These are phyloP conservation scores for Starmerella apis DNA, from an alignment of 805 yeast species.

Conservation along the genomic window DNA sequence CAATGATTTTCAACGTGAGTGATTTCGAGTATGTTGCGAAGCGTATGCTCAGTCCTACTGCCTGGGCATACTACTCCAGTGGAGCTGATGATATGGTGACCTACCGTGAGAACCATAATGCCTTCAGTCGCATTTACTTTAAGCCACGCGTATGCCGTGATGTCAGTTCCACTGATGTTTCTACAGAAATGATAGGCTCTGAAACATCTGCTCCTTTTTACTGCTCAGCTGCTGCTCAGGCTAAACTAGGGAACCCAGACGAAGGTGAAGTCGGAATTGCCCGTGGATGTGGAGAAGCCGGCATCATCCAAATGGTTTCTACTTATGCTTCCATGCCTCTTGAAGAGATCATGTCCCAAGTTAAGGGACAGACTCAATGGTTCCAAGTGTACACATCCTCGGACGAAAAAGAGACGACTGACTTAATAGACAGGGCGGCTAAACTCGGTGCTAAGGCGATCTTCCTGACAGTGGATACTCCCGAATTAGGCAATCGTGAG, in stretches of 20 bases:
- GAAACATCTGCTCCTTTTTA: constrained; percentile 69
- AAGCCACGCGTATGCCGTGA: constrained; percentile 77
- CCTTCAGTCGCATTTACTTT: constrained; percentile 78
- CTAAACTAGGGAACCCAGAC: constrained; percentile 71
- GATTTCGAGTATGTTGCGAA: constrained; percentile 86
- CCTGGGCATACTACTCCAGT: constrained; percentile 87
- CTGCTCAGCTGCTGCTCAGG: constrained; percentile 83
- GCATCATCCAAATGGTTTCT: constrained; percentile 79
- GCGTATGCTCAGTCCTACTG: constrained; percentile 59
- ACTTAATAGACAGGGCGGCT: constrained; percentile 54
- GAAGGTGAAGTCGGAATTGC: constrained; percentile 87
- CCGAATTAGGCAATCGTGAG: constrained; percentile 80
- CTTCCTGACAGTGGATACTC: constrained; percentile 77
- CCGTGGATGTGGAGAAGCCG: constrained; percentile 64
- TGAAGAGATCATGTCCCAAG: constrained; percentile 71
- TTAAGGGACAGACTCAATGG: constrained; percentile 74
- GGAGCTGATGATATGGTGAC: constrained; percentile 93
- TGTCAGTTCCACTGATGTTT: constrained; percentile 55
- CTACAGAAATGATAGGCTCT: constrained; percentile 68
- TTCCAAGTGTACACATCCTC: constrained; percentile 73
- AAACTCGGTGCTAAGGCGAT: constrained; percentile 59
- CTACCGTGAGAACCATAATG: constrained; percentile 77
- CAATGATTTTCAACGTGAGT: constrained; percentile 58
- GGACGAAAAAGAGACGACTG: constrained; percentile 50
- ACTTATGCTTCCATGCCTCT: constrained; percentile 80